These are phyloP conservation scores for Rhynchospora tenuis DNA, from an alignment of 176 grass and related monocot genomes.

Conservation along the genomic window DNA sequence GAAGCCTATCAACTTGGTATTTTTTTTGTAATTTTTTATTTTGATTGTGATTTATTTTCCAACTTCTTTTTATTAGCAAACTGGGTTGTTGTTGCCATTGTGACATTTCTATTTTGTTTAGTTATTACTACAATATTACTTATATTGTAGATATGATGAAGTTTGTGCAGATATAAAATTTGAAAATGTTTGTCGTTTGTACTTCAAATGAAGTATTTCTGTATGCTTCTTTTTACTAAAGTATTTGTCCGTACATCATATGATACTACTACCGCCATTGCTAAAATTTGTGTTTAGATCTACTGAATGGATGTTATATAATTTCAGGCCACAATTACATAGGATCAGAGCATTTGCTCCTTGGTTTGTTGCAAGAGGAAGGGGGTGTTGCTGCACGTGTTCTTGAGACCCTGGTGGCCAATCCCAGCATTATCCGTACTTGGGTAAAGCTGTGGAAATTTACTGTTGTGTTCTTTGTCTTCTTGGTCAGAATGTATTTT, in stretches of 20 bases:
- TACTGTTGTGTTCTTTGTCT: neutral
- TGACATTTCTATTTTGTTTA: neutral
- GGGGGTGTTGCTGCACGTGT: constrained; percentile 89
- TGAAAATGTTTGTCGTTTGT: neutral
- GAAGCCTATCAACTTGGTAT: constrained; percentile 90
- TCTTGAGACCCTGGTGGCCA: constrained; percentile 88
- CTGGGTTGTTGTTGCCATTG: neutral
- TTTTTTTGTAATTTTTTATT: neutral
- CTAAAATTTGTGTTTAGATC: constrained; percentile 2
- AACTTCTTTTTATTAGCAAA: neutral
- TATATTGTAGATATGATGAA: neutral
- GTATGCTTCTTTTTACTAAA: neutral
- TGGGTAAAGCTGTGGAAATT: constrained; percentile 31
- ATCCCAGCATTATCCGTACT: constrained; percentile 85
- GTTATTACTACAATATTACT: neutral
- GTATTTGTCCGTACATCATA: neutral
- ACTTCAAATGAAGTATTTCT: neutral
- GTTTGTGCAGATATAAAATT: neutral
- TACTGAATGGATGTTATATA: constrained; percentile 17
- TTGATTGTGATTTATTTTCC: neutral
- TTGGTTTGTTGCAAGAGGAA: constrained; percentile 84
- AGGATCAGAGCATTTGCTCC: constrained; percentile 88
- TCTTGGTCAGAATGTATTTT: neutral
- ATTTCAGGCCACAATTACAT: constrained; percentile 92
- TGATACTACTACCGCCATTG: neutral